A percentile compares a stretch with the other conserved stretches of the same genome.
These are phyloP conservation scores for Mortierella sp. DNA, from an alignment of 371 early-diverging fungal species.

Conservation along the genomic window DNA sequence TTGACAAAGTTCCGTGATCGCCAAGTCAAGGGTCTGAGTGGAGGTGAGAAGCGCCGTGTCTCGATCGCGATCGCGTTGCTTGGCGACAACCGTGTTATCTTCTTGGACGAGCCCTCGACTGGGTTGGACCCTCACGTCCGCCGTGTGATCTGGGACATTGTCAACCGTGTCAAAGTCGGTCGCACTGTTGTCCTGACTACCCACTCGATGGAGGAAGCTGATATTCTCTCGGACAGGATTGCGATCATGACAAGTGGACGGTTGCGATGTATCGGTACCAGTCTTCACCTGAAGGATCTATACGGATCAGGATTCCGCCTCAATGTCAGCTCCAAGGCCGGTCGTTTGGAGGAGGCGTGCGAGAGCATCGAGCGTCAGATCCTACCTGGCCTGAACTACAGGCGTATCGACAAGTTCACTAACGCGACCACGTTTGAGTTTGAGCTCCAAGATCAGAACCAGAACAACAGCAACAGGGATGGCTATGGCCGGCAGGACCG, in stretches of 20 bases:
- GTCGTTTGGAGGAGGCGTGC: conserved; percentile 51
- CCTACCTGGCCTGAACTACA: conserved; percentile 28
- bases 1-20: conserved; percentile 64
- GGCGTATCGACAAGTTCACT: conserved; percentile 61
- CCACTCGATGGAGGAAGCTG: conserved; percentile 86
- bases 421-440: conserved; percentile 69
- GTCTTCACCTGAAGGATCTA: conserved; percentile 71
- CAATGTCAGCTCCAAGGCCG: conserved; percentile 54
- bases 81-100: conserved; percentile 63
- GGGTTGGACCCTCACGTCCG: conserved; percentile 81
- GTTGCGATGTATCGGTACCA: conserved; percentile 72
- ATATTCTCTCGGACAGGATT: conserved; percentile 68
- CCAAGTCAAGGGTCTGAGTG: conserved; percentile 67
- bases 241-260: conserved; percentile 80
- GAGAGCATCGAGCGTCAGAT: conserved; percentile 35
- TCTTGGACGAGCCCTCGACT: conserved; percentile 71
- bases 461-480: background rate
- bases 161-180: conserved; percentile 66
- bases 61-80: conserved; percentile 66
- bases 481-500: conserved; percentile 40
- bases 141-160: conserved; percentile 77
- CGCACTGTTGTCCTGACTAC: conserved; percentile 76
- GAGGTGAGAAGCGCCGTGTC: conserved; percentile 70
- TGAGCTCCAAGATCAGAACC: conserved; percentile 20
- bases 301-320: conserved; percentile 80